Base-by-base conservation (phyloP, 345 rosid species). In the Durio zibethinus region DNA sequence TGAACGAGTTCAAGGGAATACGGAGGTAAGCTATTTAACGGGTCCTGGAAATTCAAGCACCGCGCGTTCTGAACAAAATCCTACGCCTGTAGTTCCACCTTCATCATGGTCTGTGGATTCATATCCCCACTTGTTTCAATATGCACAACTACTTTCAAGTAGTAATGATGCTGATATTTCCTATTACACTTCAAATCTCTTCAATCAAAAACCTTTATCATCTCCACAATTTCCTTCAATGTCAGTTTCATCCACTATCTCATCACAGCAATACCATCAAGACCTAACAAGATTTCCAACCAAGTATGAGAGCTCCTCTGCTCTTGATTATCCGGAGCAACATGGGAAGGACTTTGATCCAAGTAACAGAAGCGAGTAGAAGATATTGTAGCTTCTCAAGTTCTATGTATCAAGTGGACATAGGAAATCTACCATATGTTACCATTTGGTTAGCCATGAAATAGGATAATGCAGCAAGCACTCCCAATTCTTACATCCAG, bases 111-210 rank as follows among this genome's bases (percentile, higher is more conserved):
- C 74, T 0, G 83, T 83, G 5, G 81, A 80, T 5, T 52, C 77
- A 36, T 93, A 88, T 83, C 91, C 93, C 3, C 91, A 92, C 84
- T 83, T 90, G 59, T 76, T 85, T 50, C 92, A 92, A 57, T 93
- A 93, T 47, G 98, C 94, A n/a, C 93, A 89, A 48, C 82, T 93
- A 56, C 92, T 94, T 27, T 87, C 97, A 16, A 87, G 94, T 65
- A 82, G 81, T 77, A 86, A 78, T 54, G 98, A 94, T 36, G 89
- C 73, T 25, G 89, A 87, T 79, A 80, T 90, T 74, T 87, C 88
- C 2, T 84, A 86, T 62, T 84, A 85, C 74, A 84, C 90, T 59
- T 90, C 97, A 1, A 90, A 75, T 80, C 90, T 92, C 73, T 87
- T 86, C 43, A 84, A 78, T 50, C 85, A 78, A 1, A 83, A 86